Conservation (phyloP, 345 rosid species). For the Brassica nigra region DNA sequence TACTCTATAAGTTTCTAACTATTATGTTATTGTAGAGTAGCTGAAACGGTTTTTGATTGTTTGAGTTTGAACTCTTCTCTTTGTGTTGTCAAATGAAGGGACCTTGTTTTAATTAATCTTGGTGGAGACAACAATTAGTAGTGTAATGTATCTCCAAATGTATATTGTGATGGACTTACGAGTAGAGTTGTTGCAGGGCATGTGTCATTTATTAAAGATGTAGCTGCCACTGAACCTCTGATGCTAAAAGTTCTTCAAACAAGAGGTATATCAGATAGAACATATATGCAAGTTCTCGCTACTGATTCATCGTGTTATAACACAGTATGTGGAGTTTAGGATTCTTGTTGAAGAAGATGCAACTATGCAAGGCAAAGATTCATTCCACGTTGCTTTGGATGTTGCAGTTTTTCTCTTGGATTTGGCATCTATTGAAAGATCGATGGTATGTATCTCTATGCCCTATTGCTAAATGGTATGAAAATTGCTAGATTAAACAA, state of each 20-base stretch:
- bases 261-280: constrained; percentile 46
- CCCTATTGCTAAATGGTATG: constrained; percentile 68
- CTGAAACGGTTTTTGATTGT: background rate
- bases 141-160: constrained; percentile 1
- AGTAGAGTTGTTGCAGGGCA: constrained; percentile 49
- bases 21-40: background rate
- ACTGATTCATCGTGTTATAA: background rate
- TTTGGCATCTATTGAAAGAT: constrained; percentile 81
- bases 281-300: background rate
- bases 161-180: background rate
- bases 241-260: constrained; percentile 52
- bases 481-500: constrained; percentile 61
- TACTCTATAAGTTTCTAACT: background rate
- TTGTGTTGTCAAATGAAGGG: background rate
- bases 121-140: background rate
- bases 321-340: background rate
- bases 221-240: no score
- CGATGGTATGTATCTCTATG: constrained; percentile 60
- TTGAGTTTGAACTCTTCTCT: background rate
- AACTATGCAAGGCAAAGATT: constrained; percentile 58
- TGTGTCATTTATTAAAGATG: constrained; percentile 38
- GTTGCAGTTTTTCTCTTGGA: constrained; percentile 84
- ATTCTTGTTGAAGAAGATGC: constrained; percentile 84
- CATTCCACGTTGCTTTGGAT: constrained; percentile 78
- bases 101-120: background rate